Conservation (phyloP, 2,329 filamentous ascomycete species). For the Paraconiothyrium brasiliense region DNA sequence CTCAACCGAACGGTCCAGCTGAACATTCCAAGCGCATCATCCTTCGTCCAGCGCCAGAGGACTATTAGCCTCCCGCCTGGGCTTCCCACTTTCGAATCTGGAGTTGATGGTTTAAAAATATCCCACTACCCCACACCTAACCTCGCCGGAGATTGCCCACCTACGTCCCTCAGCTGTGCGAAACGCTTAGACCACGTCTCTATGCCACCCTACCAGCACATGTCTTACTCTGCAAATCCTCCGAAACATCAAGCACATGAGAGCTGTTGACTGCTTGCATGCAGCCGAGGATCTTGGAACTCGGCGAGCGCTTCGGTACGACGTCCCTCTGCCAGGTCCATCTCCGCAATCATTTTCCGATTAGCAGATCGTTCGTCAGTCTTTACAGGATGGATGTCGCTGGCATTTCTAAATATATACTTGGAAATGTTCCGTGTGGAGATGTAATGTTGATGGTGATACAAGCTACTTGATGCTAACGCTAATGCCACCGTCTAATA, state of each 20-base stretch:
- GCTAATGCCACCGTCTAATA: slow-evolving; percentile 2
- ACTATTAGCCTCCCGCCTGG: not conserved
- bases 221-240: slow-evolving; percentile 7
- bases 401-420: slow-evolving; percentile 10
- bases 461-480: slow-evolving; percentile 3
- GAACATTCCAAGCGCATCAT: not conserved
- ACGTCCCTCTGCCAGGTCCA: not conserved
- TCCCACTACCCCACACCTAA: slow-evolving; percentile 6
- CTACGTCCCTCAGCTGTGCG: not conserved
- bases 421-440: not conserved
- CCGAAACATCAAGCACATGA: slow-evolving; percentile 6
- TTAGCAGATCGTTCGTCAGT: not conserved
- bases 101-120: slow-evolving; percentile 1
- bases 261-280: not conserved
- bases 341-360: not conserved
- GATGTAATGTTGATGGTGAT: slow-evolving; percentile 5
- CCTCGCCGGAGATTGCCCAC: slow-evolving; percentile 14
- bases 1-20: not conserved
- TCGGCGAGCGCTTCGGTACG: not conserved
- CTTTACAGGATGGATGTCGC: not conserved
- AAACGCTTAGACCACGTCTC: not conserved
- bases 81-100: not conserved
- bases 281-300: not conserved
- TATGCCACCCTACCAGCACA: slow-evolving; percentile 6
- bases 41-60: not conserved